phyloP scores from a whole-genome alignment of 2,329 filamentous ascomycete species.

The Aulographum hederae region DNA sequence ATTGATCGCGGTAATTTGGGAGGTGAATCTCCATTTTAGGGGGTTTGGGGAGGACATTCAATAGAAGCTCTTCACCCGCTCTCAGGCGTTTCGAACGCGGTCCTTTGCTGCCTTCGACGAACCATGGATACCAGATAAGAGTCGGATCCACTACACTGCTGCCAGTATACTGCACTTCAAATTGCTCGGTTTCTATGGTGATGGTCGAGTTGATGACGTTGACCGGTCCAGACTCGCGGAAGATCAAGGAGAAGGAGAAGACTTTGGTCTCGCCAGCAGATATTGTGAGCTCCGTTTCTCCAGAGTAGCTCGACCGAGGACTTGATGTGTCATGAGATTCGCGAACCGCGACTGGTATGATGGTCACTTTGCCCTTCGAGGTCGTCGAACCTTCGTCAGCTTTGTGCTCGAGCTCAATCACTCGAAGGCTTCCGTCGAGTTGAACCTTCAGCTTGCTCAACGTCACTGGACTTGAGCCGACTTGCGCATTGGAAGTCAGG shows the following conservation, averaged over 20 bases:
- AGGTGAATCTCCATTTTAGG: constrained; percentile 72
- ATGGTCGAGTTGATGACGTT: constrained; percentile 36
- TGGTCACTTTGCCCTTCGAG: too few relatives aligned
- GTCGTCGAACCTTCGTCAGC: background rate
- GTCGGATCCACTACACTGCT: constrained; percentile 9
- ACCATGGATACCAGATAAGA: too few relatives aligned
- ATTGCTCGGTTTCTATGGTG: constrained; percentile 36
- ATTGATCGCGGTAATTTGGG: constrained; percentile 44
- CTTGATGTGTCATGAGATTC: constrained; percentile 13
- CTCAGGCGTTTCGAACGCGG: constrained; percentile 14
- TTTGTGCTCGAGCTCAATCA: constrained; percentile 11
- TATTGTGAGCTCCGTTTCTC: constrained; percentile 46
- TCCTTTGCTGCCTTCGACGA: constrained; percentile 11
- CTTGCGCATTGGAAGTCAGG: constrained; percentile 29
- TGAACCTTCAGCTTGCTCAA: constrained; percentile 30
- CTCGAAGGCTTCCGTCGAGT: constrained; percentile 23
- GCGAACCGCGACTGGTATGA: background rate
- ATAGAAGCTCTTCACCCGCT: constrained; percentile 24
- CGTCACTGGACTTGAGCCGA: constrained; percentile 24
- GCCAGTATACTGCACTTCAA: constrained; percentile 3
- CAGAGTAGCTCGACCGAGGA: constrained; percentile 18
- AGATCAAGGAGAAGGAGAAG: constrained; percentile 51
- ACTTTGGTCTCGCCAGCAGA: constrained; percentile 48
- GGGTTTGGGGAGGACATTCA: constrained; percentile 70
- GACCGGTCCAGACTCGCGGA: constrained; percentile 69